phyloP scores from a whole-genome alignment of 2,329 filamentous ascomycete species.

The Beauveria sp. region DNA sequence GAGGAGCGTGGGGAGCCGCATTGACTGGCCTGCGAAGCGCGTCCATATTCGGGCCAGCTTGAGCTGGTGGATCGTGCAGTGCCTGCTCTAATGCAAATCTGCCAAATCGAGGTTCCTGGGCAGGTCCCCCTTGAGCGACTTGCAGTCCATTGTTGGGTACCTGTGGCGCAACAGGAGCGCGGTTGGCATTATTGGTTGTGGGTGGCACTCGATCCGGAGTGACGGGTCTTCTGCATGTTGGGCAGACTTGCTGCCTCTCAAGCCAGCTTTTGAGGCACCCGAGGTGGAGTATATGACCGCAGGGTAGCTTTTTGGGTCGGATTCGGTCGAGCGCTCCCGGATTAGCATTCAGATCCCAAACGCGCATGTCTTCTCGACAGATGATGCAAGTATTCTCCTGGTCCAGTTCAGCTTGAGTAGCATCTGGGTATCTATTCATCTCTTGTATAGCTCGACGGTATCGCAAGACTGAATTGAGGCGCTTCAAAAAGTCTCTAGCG shows the following conservation, averaged over 20 bases:
- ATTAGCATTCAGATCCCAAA: constrained; percentile 55
- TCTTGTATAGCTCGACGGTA: constrained; percentile 88
- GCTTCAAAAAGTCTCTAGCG: constrained; percentile 80
- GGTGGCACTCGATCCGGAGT: constrained; percentile 22
- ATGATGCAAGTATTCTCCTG: constrained; percentile 95
- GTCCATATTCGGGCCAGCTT: not conserved
- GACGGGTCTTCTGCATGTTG: constrained; percentile 83
- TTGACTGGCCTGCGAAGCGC: not conserved
- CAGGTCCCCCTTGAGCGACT: not conserved
- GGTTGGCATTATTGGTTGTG: constrained; percentile 17
- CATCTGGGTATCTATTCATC: constrained; percentile 92
- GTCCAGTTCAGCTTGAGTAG: constrained; percentile 74
- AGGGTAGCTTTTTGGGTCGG: constrained; percentile 91
- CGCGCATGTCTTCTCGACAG: constrained; percentile 89
- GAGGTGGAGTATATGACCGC: constrained; percentile 90
- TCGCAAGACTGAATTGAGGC: constrained; percentile 78
- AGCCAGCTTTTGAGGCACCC: constrained; percentile 95
- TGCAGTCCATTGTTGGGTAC: constrained; percentile 13
- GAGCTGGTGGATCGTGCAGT: not conserved
- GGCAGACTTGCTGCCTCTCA: constrained; percentile 93
- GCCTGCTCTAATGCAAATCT: not conserved
- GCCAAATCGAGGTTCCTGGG: not conserved
- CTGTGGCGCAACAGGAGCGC: constrained; percentile 15
- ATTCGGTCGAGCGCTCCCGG: constrained; percentile 72
- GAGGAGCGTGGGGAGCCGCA: not conserved